A percentile compares a stretch with the other conserved stretches of the same genome.
Evolutionary conservation across 2,329 filamentous ascomycete species (phyloP).

Genomic region (Botrytis tulipae): DNA sequence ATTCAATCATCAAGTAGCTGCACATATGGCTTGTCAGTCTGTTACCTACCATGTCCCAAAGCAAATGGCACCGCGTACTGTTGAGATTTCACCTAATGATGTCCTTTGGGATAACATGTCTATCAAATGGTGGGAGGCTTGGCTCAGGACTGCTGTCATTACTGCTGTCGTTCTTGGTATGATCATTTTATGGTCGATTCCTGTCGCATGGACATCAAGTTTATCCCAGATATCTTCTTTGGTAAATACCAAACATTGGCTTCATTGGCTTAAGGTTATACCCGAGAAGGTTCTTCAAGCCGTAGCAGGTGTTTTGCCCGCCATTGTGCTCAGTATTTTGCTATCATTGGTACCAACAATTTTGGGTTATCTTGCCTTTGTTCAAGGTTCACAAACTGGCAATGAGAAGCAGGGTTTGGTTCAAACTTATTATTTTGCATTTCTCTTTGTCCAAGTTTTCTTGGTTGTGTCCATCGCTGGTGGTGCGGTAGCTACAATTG

Average conservation of each 20-base stretch:
- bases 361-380: conserved; percentile 67
- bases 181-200: conserved; percentile 85
- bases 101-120: conserved; percentile 98
- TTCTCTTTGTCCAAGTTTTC: conserved; percentile 93
- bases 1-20: conserved; percentile 96
- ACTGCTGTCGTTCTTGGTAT: conserved; percentile 67
- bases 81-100: conserved; percentile 92
- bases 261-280: conserved; percentile 65
- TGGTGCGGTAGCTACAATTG: conserved; percentile 64
- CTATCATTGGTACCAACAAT: conserved; percentile 80
- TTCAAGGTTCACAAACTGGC: conserved; percentile 80
- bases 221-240: conserved; percentile 75
- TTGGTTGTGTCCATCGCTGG: conserved; percentile 85
- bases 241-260: conserved; percentile 63
- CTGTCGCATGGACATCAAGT: conserved; percentile 82
- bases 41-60: conserved; percentile 87
- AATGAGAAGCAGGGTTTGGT: conserved; percentile 78
- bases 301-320: conserved; percentile 83
- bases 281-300: conserved; percentile 62
- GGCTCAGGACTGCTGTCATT: conserved; percentile 60
- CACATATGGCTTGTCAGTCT: conserved; percentile 96
- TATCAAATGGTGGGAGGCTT: conserved; percentile 89
- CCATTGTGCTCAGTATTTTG: conserved; percentile 71
- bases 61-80: conserved; percentile 86
- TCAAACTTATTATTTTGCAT: conserved; percentile 88